phyloP scores from a whole-genome alignment of 2,329 filamentous ascomycete genomes.

The Aspergillus pseudoviridinutans region DNA sequence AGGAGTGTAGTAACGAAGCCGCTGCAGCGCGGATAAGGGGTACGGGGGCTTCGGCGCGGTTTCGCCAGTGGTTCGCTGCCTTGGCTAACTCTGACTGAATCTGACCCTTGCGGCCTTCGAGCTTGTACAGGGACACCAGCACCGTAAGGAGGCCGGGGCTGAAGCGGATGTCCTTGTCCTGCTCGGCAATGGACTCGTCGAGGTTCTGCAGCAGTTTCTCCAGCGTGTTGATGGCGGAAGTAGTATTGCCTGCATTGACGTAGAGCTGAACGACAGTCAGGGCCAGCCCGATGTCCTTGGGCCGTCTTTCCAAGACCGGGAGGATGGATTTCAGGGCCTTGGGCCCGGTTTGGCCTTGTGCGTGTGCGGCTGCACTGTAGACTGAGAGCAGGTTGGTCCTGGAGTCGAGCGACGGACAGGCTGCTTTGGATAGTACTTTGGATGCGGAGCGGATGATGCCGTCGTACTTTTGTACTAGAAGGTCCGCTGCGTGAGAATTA shows the following conservation, averaged over 20 bases:
- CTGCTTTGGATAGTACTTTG: conserved; percentile 46
- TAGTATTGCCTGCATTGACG: conserved; percentile 65
- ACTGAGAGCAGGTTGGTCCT: conserved; percentile 56
- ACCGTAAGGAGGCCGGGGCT: conserved; percentile 81
- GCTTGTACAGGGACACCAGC: conserved; percentile 72
- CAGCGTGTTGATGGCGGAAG: conserved; percentile 69
- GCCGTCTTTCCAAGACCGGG: conserved; percentile 66
- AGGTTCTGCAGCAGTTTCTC: conserved; percentile 71
- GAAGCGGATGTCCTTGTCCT: conserved; percentile 67
- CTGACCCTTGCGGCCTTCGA: conserved; percentile 68
- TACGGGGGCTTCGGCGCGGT: conserved; percentile 55
- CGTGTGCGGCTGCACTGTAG: conserved; percentile 70
- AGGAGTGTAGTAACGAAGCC: conserved; percentile 74
- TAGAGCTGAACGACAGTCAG: conserved; percentile 81
- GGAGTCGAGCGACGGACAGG: conserved; percentile 48
- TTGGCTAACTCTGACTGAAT: conserved; percentile 71
- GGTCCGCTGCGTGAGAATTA: conserved; percentile 54
- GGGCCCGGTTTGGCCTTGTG: conserved; percentile 56
- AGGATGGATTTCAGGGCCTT: conserved; percentile 66
- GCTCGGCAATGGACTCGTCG: conserved; percentile 55
- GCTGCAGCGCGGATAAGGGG: conserved; percentile 77
- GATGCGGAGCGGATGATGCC: conserved; percentile 56
- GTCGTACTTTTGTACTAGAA: conserved; percentile 58
- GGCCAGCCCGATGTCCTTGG: conserved; percentile 74
- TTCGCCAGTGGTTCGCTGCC: conserved; percentile 77